These are phyloP conservation scores for Debaryomycetaceae sp. DNA, from an alignment of 1,139 yeast species.

Conservation along the genomic window DNA sequence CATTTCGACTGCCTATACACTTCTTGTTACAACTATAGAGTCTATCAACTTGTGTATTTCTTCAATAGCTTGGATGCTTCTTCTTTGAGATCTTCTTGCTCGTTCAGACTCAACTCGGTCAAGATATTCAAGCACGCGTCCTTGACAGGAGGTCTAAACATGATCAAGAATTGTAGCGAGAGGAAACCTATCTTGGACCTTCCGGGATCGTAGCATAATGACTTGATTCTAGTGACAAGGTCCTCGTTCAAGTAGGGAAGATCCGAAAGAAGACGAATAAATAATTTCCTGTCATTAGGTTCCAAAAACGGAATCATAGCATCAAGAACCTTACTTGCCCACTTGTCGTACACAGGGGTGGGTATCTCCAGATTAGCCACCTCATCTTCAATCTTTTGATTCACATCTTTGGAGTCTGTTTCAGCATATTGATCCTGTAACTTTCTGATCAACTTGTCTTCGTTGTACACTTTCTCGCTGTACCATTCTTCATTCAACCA, in stretches of 20 bases:
- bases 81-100: slow-evolving; percentile 51
- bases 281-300: slow-evolving; percentile 70
- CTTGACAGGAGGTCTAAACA: slow-evolving; percentile 87
- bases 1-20: too few species aligned
- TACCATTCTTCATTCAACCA: slow-evolving; percentile 99
- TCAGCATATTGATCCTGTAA: slow-evolving; percentile 10
- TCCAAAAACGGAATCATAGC: slow-evolving; percentile 83
- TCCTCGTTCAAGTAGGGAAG: slow-evolving; percentile 68
- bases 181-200: slow-evolving; percentile 78
- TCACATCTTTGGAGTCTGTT: slow-evolving; percentile 5
- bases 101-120: slow-evolving; percentile 49
- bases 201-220: slow-evolving; percentile 83
- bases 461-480: slow-evolving; percentile 52
- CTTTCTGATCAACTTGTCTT: slow-evolving; percentile 17
- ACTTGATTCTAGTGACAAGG: slow-evolving; percentile 61
- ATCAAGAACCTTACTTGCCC: slow-evolving; percentile 75
- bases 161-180: slow-evolving; percentile 73
- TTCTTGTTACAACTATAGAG: neutral
- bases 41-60: slow-evolving; percentile 29
- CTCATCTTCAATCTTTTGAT: slow-evolving; percentile 8
- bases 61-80: slow-evolving; percentile 53
- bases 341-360: slow-evolving; percentile 55
- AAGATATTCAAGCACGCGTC: slow-evolving; percentile 63
- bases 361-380: slow-evolving; percentile 13
- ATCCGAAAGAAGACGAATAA: slow-evolving; percentile 80